A percentile compares a stretch with the other conserved stretches of the same genome.
These are phyloP conservation scores for Pichia sp. DNA, from an alignment of 1,139 yeast species.

Conservation along the genomic window DNA sequence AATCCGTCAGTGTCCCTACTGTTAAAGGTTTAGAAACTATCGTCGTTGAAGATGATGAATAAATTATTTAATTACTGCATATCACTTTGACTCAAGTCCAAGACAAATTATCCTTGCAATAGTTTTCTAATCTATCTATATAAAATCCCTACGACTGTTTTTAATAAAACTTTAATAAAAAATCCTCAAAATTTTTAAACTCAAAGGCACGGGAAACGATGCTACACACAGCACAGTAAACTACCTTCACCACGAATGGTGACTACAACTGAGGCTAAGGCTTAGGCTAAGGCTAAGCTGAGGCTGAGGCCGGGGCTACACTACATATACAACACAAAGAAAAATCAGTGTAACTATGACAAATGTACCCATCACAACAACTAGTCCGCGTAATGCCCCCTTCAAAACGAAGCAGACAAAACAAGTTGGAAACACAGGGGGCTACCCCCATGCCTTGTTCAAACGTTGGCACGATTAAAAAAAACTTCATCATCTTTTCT, in stretches of 20 bases:
- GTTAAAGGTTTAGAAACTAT: constrained; percentile 97
- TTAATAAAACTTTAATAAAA: constrained; percentile 2
- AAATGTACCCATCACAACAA: constrained; percentile 42
- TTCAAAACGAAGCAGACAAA: constrained; percentile 26
- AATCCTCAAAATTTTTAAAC: not conserved
- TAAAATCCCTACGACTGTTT: not conserved
- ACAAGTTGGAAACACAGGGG: constrained; percentile 17
- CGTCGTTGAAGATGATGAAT: constrained; percentile 90
- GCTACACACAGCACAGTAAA: too few species aligned
- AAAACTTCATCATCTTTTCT: constrained; percentile 15
- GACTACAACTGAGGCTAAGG: not conserved
- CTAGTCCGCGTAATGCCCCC: constrained; percentile 21
- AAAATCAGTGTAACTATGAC: constrained; percentile 58
- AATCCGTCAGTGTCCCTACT: constrained; percentile 91
- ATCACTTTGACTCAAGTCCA: not conserved
- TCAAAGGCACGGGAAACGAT: not conserved
- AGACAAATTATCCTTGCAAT: not conserved
- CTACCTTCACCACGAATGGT: too few species aligned
- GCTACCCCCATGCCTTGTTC: constrained; percentile 24
- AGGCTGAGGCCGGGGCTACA: not conserved
- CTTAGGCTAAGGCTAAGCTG: too few species aligned
- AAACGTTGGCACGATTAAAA: constrained; percentile 24
- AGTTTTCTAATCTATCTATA: not conserved
- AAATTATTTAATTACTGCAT: constrained; percentile 18
- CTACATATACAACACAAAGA: constrained; percentile 13